A percentile compares a stretch with the other conserved stretches of the same genome.
Conservation (phyloP, 768 basidiomycete species). For the Lyophyllum semitale region DNA sequence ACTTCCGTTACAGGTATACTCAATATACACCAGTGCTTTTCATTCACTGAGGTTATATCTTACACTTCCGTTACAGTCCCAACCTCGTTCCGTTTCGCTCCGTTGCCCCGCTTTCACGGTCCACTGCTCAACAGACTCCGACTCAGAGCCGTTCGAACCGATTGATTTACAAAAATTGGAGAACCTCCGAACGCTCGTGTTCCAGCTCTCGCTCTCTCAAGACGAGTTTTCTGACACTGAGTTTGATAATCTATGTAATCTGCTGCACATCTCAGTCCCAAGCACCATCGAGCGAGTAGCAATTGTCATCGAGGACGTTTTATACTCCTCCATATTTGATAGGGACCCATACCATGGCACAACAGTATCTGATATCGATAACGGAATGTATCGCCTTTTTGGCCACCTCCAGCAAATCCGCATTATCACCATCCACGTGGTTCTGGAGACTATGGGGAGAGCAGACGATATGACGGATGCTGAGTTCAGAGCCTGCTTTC, state of each 20-base stretch:
- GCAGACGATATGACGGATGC: background rate
- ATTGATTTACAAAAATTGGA: background rate
- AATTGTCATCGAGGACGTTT: background rate
- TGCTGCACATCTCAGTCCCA: background rate
- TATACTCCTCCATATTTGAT: background rate
- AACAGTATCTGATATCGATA: background rate
- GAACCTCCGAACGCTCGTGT: background rate
- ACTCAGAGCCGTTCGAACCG: too few relatives aligned
- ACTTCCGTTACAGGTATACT: too few relatives aligned
- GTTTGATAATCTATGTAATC: background rate
- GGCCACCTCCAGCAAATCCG: background rate
- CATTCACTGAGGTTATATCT: too few relatives aligned
- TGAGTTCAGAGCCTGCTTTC: background rate
- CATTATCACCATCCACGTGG: background rate
- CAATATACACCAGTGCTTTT: too few relatives aligned
- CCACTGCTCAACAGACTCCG: too few relatives aligned
- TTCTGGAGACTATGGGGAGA: background rate
- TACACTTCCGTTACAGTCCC: too few relatives aligned
- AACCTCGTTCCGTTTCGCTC: too few relatives aligned
- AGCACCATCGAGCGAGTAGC: background rate
- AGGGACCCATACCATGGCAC: background rate
- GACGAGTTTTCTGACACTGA: too few relatives aligned
- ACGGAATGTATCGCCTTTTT: background rate
- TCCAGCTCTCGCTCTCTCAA: background rate
- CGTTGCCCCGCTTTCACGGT: too few relatives aligned